Percentiles rank a stretch among this genome's conserved stretches.
phyloP scores from a whole-genome alignment of 306 rosid species.

The Malus domestica region DNA sequence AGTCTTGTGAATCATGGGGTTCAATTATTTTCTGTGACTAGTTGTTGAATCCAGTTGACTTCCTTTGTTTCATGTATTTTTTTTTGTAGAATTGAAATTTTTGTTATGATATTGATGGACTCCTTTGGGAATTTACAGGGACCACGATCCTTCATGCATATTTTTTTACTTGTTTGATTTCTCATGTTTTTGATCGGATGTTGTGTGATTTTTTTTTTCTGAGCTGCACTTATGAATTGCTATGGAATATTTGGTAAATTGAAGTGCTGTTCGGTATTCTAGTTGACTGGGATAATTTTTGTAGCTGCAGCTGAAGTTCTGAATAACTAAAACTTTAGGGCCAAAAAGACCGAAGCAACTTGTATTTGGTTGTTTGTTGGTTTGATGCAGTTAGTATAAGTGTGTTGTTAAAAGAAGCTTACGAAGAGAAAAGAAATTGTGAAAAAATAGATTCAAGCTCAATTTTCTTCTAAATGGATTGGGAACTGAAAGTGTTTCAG shows the following conservation, averaged over 20 bases:
- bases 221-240: background rate
- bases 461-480: background rate
- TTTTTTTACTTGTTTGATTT: too few species aligned
- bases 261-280: constrained; percentile 9
- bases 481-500: background rate
- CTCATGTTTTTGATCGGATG: background rate
- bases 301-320: background rate
- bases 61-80: background rate
- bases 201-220: background rate
- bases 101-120: background rate
- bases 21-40: constrained; percentile 8
- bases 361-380: constrained; percentile 2
- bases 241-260: background rate
- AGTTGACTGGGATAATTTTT: background rate
- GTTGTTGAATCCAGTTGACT: constrained; percentile 8
- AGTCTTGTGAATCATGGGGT: constrained; percentile 7
- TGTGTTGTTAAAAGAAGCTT: background rate
- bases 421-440: background rate
- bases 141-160: background rate
- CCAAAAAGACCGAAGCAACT: background rate
- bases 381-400: background rate
- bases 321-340: background rate
- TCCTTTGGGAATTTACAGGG: background rate
- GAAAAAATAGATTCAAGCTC: background rate
- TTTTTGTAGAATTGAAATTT: background rate